Conservation (phyloP, 2,329 filamentous ascomycete genomes). For the Fusarium abutilonis region DNA sequence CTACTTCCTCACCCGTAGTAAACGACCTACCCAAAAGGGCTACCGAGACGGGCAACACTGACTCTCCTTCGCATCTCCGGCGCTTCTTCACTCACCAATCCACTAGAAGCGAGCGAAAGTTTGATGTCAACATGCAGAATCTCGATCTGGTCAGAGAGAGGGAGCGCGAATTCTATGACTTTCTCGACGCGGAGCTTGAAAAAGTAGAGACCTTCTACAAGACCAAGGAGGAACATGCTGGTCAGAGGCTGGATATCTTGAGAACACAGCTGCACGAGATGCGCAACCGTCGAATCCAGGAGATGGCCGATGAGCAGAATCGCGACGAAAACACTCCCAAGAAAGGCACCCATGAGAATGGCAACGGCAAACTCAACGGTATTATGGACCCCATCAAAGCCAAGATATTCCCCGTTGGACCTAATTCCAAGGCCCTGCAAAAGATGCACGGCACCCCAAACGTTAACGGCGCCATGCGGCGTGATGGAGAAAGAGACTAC, state of each 20-base stretch:
- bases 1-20: conserved; percentile 7
- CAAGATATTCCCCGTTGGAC: conserved; percentile 65
- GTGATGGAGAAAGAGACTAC: conserved; percentile 59
- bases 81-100: conserved; percentile 51
- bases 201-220: conserved; percentile 94
- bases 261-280: conserved; percentile 91
- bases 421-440: conserved; percentile 68
- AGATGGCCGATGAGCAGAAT: conserved; percentile 63
- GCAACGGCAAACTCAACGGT: conserved; percentile 45
- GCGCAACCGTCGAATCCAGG: conserved; percentile 82
- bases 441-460: conserved; percentile 63
- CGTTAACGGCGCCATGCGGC: conserved; percentile 45
- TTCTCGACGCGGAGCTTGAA: conserved; percentile 83
- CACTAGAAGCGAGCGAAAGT: conserved; percentile 45
- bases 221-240: conserved; percentile 86
- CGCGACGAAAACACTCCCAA: conserved; percentile 44
- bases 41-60: conserved; percentile 21
- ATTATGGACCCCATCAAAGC: conserved; percentile 66
- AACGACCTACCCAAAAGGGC: conserved; percentile 34
- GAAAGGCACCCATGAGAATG: conserved; percentile 33
- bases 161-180: conserved; percentile 87
- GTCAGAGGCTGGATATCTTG: conserved; percentile 73
- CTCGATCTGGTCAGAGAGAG: conserved; percentile 73
- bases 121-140: conserved; percentile 56
- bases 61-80: conserved; percentile 48